Evolutionary conservation across 2,329 filamentous ascomycete genomes (phyloP).

Genomic region (Stemphylium beticola): DNA sequence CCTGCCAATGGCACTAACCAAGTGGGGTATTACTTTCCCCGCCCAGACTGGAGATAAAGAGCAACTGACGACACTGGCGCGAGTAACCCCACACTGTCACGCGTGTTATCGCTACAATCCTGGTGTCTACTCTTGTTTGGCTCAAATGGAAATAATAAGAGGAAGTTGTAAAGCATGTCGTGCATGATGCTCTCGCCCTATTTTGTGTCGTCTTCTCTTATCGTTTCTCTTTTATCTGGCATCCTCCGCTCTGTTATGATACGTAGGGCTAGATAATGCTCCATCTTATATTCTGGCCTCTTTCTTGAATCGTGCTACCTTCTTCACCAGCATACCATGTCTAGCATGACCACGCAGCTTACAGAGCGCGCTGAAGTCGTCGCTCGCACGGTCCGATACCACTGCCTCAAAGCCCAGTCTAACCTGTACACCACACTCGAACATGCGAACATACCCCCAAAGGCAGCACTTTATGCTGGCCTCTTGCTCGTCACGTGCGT

Average conservation of each 20-base stretch:
- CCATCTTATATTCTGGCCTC: neutral
- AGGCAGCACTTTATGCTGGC: conserved; percentile 38
- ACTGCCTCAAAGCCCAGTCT: conserved; percentile 16
- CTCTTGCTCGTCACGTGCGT: conserved; percentile 40
- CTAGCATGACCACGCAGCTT: conserved; percentile 11
- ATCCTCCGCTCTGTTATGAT: neutral
- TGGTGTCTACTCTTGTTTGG: conserved; percentile 1
- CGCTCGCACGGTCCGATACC: conserved; percentile 24
- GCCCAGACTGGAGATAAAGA: conserved; percentile 7
- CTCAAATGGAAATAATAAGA: neutral
- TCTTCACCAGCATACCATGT: conserved; percentile 9
- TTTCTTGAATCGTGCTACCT: neutral
- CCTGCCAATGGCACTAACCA: conserved; percentile 16
- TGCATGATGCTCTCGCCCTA: conserved; percentile 3
- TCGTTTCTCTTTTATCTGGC: neutral
- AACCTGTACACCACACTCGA: conserved; percentile 9
- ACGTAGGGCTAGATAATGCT: neutral
- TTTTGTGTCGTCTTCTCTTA: neutral
- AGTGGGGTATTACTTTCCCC: conserved; percentile 32
- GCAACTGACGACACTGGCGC: conserved; percentile 20
- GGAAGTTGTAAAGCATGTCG: conserved; percentile 13
- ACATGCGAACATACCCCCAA: conserved; percentile 18
- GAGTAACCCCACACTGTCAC: conserved; percentile 22
- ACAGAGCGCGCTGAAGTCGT: conserved; percentile 24
- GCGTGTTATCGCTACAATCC: conserved; percentile 18